These are phyloP conservation scores for Myrica gale DNA, from an alignment of 306 rosid species.

Conservation along the genomic window DNA sequence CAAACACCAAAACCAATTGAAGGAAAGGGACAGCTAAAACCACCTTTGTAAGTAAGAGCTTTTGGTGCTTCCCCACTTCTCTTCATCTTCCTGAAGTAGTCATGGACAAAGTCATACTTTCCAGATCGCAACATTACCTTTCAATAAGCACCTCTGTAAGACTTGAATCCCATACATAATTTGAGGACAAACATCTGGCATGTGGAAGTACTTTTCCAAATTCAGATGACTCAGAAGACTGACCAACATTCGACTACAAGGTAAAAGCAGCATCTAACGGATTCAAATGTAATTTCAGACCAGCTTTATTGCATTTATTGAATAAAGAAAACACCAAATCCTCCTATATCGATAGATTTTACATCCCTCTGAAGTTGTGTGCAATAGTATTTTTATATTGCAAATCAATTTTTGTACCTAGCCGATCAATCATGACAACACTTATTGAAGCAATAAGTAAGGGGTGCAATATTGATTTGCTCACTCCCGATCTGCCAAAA, in stretches of 20 bases:
- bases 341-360: conserved; percentile 3
- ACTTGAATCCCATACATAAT: conserved; percentile 35
- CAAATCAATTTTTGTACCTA: neutral
- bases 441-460: too few relatives aligned
- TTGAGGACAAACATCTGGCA: conserved; percentile 31
- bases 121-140: conserved; percentile 88
- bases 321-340: conserved; percentile 20
- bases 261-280: conserved; percentile 10
- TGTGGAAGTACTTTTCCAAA: conserved; percentile 20
- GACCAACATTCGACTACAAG: conserved; percentile 22
- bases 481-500: conserved; percentile 10
- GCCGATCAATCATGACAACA: neutral
- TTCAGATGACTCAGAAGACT: conserved; percentile 10
- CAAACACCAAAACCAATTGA: conserved; percentile 32
- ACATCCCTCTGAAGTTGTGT: conserved; percentile 7
- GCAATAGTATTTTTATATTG: conserved; percentile 19
- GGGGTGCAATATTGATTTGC: neutral
- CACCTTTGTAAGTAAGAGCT: conserved; percentile 84
- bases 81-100: conserved; percentile 67
- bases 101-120: conserved; percentile 75
- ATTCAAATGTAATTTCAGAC: neutral
- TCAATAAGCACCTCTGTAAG: conserved; percentile 56
- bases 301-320: neutral
- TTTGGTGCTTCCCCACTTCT: conserved; percentile 68
- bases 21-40: conserved; percentile 26